Base-by-base conservation (phyloP, 768 basidiomycete species). In the Suillus occidentalis region DNA sequence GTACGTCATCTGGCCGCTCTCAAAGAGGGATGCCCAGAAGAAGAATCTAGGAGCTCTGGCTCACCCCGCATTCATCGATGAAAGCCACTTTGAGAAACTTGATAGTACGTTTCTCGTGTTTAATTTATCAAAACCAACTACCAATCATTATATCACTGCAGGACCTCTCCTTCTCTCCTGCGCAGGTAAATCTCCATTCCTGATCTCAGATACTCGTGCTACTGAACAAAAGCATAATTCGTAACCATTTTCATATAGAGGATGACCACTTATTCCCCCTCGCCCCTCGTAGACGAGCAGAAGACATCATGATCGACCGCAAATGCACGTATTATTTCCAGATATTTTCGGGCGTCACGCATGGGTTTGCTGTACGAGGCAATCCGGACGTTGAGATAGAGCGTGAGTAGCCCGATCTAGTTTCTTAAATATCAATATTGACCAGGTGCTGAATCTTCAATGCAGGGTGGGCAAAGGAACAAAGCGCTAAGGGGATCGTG, bases 401-500 rank as follows among this genome's bases (percentile, higher is more conserved):
- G 42, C 71, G 74, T 73, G 45, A n/a, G 73, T 68, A 5, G 37
- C 1, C 39, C 10, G 43, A 4, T 34, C 22, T 40, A 22, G 4
- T 37, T 8, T 10, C 13, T 25, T 12, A 22, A 40, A 25, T 20
- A 8, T 34, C 40, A n/a, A 10, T 12, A 34, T 55, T 13, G 20
- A 9, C 7, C 25, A 52, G 39, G 13, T 13, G n/a, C 36, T 45
- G 37, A 42, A 16, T 16, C n/a, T 9, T 49, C 43, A 53, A 34
- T 53, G 16, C 58, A 87, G 85, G 85, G 22, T 87, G 84, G 85
- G 83, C 84, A 4, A 86, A 85, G 71, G 86, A 87, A 63, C 83
- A 87, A 63, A 82, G 83, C 18, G 85, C 85, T 2, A 76, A 79
- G 3, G 80, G 81, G 31, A 76, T 85, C 43, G 70, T 80, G 13